Evolutionary conservation across 2,329 filamentous ascomycete genomes (phyloP).

Genomic region (Gaeumannomyces sp.): DNA sequence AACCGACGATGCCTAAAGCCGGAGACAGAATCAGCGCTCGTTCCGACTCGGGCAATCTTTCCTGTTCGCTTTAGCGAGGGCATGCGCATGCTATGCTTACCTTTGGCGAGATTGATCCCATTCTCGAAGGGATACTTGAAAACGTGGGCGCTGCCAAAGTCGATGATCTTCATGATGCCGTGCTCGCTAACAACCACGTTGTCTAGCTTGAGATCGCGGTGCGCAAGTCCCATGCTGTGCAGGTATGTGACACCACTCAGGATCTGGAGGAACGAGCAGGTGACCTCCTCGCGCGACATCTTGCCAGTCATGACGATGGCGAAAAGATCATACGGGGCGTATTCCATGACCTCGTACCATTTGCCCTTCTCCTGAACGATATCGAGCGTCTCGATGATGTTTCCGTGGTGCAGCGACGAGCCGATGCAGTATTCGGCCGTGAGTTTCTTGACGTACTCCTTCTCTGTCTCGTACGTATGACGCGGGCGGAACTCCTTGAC

Average conservation of each 20-base stretch:
- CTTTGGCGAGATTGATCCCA: conserved; percentile 72
- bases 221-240: conserved; percentile 89
- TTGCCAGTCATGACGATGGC: conserved; percentile 98
- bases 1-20: conserved; percentile 58
- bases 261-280: conserved; percentile 89
- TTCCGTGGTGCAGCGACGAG: conserved; percentile 92
- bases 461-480: conserved; percentile 88
- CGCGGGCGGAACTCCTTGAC: conserved; percentile 94
- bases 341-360: conserved; percentile 99
- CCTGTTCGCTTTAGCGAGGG: background rate
- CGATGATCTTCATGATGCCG: conserved; percentile 99
- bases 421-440: conserved; percentile 98
- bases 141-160: conserved; percentile 95
- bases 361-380: conserved; percentile 89
- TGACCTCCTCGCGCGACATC: conserved; percentile 87
- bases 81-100: conserved; percentile 40
- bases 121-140: conserved; percentile 97
- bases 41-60: background rate
- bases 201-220: conserved; percentile 92
- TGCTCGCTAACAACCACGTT: conserved; percentile 96
- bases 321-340: conserved; percentile 91
- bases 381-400: conserved; percentile 96
- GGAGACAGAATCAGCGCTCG: background rate
- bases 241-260: conserved; percentile 90
- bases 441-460: conserved; percentile 96